These are phyloP conservation scores for Tylopilus subfusipes DNA, from an alignment of 768 basidiomycete species.

Conservation along the genomic window DNA sequence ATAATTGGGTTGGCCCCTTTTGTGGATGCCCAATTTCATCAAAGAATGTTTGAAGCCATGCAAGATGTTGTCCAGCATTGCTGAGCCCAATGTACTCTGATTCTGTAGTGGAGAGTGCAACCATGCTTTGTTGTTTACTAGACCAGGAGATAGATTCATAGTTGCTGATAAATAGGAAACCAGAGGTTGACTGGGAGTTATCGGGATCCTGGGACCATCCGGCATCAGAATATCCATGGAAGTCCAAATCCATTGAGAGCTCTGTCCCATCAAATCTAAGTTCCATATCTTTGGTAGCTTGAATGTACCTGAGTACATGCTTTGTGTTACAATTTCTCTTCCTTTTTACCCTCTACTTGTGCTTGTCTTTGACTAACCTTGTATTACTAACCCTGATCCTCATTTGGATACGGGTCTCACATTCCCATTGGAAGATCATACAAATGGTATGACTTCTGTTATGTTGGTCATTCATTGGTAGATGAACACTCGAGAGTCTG, in stretches of 20 bases:
- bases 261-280: neutral
- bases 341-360: no score
- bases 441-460: no score
- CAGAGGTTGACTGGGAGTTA: neutral
- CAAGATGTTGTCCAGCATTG: neutral
- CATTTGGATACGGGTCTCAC: no score
- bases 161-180: neutral
- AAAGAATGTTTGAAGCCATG: neutral
- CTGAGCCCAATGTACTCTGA: neutral
- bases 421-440: no score
- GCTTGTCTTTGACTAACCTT: no score
- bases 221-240: neutral
- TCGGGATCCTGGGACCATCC: neutral
- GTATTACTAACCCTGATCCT: no score
- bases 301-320: neutral
- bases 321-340: no score
- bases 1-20: neutral
- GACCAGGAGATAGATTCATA: neutral
- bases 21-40: neutral
- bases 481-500: no score
- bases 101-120: neutral
- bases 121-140: neutral
- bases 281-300: neutral
- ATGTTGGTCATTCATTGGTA: no score
- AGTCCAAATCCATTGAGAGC: neutral